These are phyloP conservation scores for Vigna unguiculata DNA, from an alignment of 306 rosid species.

Conservation along the genomic window DNA sequence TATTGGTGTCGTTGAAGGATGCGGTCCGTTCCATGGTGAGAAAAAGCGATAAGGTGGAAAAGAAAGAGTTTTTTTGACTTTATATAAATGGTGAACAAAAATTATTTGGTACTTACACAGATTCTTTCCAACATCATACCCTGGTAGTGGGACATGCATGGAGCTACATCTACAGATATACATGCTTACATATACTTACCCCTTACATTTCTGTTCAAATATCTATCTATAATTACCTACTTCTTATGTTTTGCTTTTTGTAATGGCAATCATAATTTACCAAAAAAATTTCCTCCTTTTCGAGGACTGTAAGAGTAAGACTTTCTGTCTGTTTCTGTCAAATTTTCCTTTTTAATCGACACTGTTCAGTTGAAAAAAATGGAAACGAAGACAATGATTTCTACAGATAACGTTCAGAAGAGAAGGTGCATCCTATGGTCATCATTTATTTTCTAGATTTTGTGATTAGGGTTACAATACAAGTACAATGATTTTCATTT, in stretches of 20 bases:
- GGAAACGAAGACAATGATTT: background rate
- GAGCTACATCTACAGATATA: background rate
- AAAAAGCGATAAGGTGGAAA: background rate
- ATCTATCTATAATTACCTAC: background rate
- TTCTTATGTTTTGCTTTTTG: background rate
- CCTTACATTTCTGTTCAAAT: background rate
- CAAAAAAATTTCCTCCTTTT: background rate
- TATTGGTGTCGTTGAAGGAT: slow-evolving; percentile 39
- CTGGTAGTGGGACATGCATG: background rate
- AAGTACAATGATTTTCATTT: background rate
- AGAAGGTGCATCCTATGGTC: background rate
- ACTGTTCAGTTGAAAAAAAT: background rate
- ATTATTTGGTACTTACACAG: slow-evolving; percentile 1
- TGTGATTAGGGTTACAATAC: background rate
- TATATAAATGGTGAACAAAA: slow-evolving; percentile 37
- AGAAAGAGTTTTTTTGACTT: background rate
- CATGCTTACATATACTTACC: background rate
- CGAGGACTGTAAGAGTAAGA: background rate
- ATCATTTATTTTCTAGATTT: background rate
- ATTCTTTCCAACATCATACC: background rate
- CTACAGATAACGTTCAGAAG: too few species aligned
- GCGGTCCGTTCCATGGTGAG: slow-evolving; percentile 61
- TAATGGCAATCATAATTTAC: background rate
- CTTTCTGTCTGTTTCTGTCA: background rate
- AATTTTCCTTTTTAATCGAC: background rate